Percentiles rank a stretch among this genome's conserved stretches.
phyloP scores from a whole-genome alignment of 1,284 basidiomycete species.

The Porodaedalea pini region DNA sequence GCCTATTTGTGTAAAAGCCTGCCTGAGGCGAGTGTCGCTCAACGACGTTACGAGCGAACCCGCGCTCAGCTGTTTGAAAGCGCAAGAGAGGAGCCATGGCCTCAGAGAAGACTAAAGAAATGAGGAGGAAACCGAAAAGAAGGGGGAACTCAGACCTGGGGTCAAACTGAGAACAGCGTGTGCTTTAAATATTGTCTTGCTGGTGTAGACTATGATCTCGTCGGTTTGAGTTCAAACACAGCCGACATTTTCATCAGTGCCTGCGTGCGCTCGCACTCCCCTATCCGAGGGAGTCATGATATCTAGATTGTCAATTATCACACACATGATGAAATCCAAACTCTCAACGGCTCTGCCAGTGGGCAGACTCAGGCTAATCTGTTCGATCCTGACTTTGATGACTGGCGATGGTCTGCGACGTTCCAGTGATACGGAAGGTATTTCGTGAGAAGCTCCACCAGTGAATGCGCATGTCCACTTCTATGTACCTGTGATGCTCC shows the following conservation, averaged over 20 bases:
- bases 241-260: not conserved
- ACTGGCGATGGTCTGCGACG: not conserved
- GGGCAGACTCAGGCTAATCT: not conserved
- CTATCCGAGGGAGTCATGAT: not conserved
- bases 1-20: conserved; percentile 16
- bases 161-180: not conserved
- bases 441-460: not conserved
- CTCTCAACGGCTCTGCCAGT: not conserved
- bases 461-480: not conserved
- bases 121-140: not conserved
- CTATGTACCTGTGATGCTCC: not conserved
- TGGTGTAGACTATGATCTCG: not conserved
- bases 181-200: not conserved
- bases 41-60: conserved; percentile 23
- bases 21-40: conserved; percentile 24
- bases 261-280: not conserved
- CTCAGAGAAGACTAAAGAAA: not conserved
- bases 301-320: not conserved
- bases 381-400: not conserved
- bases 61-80: conserved; percentile 22
- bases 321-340: not conserved
- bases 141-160: not conserved
- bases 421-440: not conserved
- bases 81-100: conserved; percentile 18
- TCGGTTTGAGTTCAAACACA: not conserved